These are phyloP conservation scores for Serpula lacrymans DNA, from an alignment of 768 basidiomycete genomes.

Conservation along the genomic window DNA sequence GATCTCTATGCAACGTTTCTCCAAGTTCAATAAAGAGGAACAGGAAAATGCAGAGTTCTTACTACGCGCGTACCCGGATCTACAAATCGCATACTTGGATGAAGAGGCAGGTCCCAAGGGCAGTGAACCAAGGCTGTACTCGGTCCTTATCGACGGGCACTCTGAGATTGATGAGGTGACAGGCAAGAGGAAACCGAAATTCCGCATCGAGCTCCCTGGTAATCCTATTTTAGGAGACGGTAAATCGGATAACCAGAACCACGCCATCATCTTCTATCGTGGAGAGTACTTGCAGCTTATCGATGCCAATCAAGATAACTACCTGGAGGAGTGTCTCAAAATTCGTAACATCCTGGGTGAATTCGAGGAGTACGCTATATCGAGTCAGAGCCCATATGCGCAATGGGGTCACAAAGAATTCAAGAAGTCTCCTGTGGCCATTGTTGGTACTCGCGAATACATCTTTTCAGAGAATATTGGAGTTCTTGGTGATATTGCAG, in stretches of 20 bases:
- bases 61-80: constrained; percentile 94
- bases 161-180: constrained; percentile 89
- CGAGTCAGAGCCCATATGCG: constrained; percentile 92
- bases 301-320: constrained; percentile 99
- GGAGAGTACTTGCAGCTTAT: constrained; percentile 99
- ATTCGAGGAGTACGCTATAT: constrained; percentile 91
- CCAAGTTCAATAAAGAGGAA: constrained; percentile 99
- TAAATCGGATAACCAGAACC: constrained; percentile 99
- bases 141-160: constrained; percentile 94
- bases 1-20: constrained; percentile 98
- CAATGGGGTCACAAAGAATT: constrained; percentile 96
- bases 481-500: constrained; percentile 97
- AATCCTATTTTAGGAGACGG: constrained; percentile 99
- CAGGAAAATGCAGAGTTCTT: constrained; percentile 98
- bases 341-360: constrained; percentile 97
- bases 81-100: constrained; percentile 97
- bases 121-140: constrained; percentile 86
- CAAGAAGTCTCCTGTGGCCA: constrained; percentile 86
- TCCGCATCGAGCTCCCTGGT: constrained; percentile 94
- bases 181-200: constrained; percentile 93
- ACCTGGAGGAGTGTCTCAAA: constrained; percentile 98
- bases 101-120: constrained; percentile 91
- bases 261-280: constrained; percentile 98
- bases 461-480: constrained; percentile 99
- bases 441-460: constrained; percentile 98